Conservation (phyloP, 108 stramenopile species). For the Aurantiochytrium sp. region DNA sequence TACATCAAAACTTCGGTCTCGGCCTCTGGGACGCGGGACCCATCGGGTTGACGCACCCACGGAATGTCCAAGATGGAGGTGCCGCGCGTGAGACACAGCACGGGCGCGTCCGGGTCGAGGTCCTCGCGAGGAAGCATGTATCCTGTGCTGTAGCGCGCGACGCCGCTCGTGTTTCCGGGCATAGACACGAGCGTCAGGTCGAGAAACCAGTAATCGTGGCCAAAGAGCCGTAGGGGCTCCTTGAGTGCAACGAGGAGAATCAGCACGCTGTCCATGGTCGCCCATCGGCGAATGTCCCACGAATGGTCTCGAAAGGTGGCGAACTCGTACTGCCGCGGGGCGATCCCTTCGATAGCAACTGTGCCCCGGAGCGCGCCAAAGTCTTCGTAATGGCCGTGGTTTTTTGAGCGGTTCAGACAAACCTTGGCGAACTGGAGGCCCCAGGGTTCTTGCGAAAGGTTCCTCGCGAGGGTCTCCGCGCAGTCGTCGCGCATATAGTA, state of each 20-base stretch:
- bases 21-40: neutral
- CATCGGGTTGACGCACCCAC: neutral
- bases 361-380: neutral
- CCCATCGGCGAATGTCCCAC: conserved; percentile 16
- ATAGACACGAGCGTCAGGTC: conserved; percentile 2
- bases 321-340: neutral
- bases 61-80: conserved; percentile 17
- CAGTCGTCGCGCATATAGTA: conserved; percentile 21
- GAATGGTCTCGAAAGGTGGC: neutral
- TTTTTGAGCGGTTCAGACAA: neutral
- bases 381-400: conserved; percentile 28
- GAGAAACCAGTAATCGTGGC: neutral
- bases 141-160: conserved; percentile 7
- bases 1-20: neutral
- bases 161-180: neutral
- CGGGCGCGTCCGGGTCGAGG: neutral
- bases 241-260: neutral
- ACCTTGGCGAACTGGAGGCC: neutral
- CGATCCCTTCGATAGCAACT: neutral
- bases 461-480: neutral
- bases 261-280: neutral
- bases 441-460: conserved; percentile 18
- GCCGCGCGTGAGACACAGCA: neutral
- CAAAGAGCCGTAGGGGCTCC: neutral
- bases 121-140: neutral